Evolutionary conservation across 306 rosid species (phyloP).

Genomic region (Mimosa bimucronata): DNA sequence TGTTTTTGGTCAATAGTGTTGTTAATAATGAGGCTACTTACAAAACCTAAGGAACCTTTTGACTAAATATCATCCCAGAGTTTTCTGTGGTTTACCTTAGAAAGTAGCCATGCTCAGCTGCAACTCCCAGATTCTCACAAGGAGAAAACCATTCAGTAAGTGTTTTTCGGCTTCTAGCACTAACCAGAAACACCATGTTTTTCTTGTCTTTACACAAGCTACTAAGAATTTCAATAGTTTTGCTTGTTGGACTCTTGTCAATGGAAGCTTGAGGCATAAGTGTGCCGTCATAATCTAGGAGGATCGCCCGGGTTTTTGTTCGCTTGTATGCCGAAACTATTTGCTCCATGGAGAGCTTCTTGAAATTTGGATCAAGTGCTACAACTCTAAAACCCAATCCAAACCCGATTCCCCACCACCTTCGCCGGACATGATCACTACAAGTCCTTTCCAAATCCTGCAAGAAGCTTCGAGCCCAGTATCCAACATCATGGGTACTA

Average conservation of each 20-base stretch:
- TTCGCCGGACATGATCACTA: conserved; percentile 59
- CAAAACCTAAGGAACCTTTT: not conserved
- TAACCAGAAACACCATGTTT: conserved; percentile 66
- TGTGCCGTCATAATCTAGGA: conserved; percentile 76
- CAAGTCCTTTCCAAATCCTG: conserved; percentile 72
- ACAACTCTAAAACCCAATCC: conserved; percentile 78
- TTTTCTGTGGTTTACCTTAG: conserved; percentile 47
- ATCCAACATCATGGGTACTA: conserved; percentile 76
- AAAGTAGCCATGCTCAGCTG: conserved; percentile 79
- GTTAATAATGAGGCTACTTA: not conserved
- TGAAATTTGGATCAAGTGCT: conserved; percentile 75
- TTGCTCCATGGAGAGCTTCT: conserved; percentile 69
- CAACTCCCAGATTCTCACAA: conserved; percentile 68
- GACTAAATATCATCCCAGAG: not conserved
- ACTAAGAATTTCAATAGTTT: conserved; percentile 49
- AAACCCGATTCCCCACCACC: conserved; percentile 82
- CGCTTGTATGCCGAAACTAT: conserved; percentile 65
- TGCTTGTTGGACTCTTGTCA: conserved; percentile 62
- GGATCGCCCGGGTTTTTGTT: conserved; percentile 61
- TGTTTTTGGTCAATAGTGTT: not conserved
- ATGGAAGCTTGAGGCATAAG: conserved; percentile 69
- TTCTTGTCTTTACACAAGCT: conserved; percentile 59
- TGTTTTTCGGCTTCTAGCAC: conserved; percentile 61
- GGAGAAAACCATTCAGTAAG: conserved; percentile 69
- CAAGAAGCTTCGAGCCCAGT: conserved; percentile 80